These are phyloP conservation scores for Penicillium capsulatum DNA, from an alignment of 2,329 filamentous ascomycete genomes.

Conservation along the genomic window DNA sequence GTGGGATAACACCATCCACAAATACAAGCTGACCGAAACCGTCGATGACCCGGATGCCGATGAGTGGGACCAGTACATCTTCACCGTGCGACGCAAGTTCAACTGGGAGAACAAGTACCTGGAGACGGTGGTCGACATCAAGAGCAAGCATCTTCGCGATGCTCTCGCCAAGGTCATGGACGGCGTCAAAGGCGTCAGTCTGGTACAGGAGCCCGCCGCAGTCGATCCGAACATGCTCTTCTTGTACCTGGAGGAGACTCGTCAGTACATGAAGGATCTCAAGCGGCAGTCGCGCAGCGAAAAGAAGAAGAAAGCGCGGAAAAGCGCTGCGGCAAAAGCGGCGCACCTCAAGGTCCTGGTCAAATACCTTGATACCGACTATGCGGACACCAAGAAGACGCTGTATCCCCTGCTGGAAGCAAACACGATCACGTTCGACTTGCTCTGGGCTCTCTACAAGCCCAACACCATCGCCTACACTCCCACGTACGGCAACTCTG, in stretches of 20 bases:
- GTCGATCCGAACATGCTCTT: conserved; percentile 69
- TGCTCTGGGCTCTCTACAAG: conserved; percentile 85
- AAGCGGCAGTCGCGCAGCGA: conserved; percentile 61
- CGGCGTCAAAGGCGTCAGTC: conserved; percentile 69
- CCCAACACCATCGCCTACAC: conserved; percentile 76
- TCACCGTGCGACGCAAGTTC: conserved; percentile 77
- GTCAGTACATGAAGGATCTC: conserved; percentile 59
- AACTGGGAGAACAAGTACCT: conserved; percentile 79
- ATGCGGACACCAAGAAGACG: conserved; percentile 70
- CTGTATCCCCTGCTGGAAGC: conserved; percentile 75
- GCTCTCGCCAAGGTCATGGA: conserved; percentile 68
- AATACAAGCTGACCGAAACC: conserved; percentile 66
- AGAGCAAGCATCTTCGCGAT: conserved; percentile 72
- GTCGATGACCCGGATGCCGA: conserved; percentile 58
- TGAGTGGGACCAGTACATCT: conserved; percentile 74
- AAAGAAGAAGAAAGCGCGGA: conserved; percentile 42
- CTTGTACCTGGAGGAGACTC: conserved; percentile 74
- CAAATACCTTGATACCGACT: conserved; percentile 77
- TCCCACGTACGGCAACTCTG: conserved; percentile 68
- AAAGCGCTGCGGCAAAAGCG: conserved; percentile 37
- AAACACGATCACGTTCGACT: conserved; percentile 81
- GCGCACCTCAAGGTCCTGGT: conserved; percentile 64
- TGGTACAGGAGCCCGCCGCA: conserved; percentile 74
- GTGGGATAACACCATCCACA: conserved; percentile 56
- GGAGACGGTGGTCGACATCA: conserved; percentile 74